Base-by-base conservation (phyloP, 2,329 filamentous ascomycete genomes). In the Pseudogymnoascus sp. region DNA sequence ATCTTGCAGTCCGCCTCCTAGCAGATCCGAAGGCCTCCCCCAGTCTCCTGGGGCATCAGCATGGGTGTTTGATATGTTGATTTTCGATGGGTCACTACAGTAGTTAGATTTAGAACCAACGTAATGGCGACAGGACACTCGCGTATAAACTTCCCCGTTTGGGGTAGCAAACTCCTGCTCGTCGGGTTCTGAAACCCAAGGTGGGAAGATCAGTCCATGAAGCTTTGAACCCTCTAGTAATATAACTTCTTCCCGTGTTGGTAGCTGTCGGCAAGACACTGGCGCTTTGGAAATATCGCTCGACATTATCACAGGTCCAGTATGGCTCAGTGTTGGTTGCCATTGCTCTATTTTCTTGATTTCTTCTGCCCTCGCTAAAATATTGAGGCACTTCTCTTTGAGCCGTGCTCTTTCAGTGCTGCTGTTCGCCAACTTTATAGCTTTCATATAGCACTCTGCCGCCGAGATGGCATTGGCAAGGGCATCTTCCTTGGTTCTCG, bases 141-240 rank as follows among this genome's bases (percentile, higher is more conserved):
- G 90, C 89, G 75, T 80, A 96, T n/a, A 75, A 71, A 6, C 74
- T 72, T 38, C 77, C 76, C n/a, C 77, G 78, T 2, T 78, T 71
- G 5, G 71, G 66, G 28, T 72, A 32, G 78, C 73, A 66, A 97
- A 96, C 30, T 88, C 83, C 4, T 79, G 72, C 0, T 81, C 72
- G 3, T 73, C 71, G 1, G 90, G 87, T 28, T 84, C 77, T 2
- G 74, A 74, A n/a, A 81, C 81, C 94, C 94, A 99, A 0, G 89
- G 91, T 9, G 89, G 91, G 66, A 96, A 97, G 18, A 88, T 80
- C 68, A 86, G 88, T 0, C 88, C 90, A 70, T 96, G 90, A 18
- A 99, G 79, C 61, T 85, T 87, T 4, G 92, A 94, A 3, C 87
- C 85, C 69, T 87, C 85, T 1, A 89, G 77, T 7, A 97, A 74